These are phyloP conservation scores for Mortierella antarctica DNA, from an alignment of 192 early-diverging fungal species.

Conservation along the genomic window DNA sequence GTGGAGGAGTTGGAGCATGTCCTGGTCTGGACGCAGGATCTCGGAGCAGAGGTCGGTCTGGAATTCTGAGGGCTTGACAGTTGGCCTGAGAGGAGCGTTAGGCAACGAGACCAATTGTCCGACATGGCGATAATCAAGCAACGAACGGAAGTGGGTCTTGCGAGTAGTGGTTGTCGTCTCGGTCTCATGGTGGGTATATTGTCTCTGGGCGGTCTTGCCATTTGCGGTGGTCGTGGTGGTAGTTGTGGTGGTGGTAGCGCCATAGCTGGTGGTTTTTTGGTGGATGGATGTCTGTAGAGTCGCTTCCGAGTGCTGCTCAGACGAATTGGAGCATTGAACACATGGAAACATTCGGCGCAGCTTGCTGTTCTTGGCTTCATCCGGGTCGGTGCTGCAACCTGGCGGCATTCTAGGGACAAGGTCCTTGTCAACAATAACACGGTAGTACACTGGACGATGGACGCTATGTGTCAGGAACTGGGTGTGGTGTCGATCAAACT, in stretches of 20 bases:
- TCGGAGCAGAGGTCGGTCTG: conserved; percentile 20
- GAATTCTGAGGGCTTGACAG: conserved; percentile 23
- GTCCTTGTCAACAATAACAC: conserved; percentile 58
- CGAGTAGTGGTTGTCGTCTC: not conserved
- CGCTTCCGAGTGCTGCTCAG: not conserved
- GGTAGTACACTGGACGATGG: conserved; percentile 47
- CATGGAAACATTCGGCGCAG: conserved; percentile 28
- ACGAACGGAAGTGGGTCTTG: conserved; percentile 5
- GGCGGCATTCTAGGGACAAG: conserved; percentile 56
- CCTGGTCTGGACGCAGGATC: conserved; percentile 11
- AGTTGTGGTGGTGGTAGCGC: not conserved
- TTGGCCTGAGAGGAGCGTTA: conserved; percentile 9
- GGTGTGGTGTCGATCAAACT: conserved; percentile 53
- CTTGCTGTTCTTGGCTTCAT: not conserved
- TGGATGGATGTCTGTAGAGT: not conserved
- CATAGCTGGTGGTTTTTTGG: conserved; percentile 1
- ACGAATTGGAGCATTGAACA: conserved; percentile 12
- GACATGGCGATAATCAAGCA: conserved; percentile 36
- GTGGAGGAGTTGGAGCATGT: conserved; percentile 4
- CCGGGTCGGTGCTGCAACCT: conserved; percentile 33
- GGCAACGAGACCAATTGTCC: conserved; percentile 25
- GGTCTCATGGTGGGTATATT: not conserved
- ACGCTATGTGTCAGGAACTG: not conserved
- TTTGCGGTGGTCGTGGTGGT: not conserved
- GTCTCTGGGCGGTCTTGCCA: not conserved